A percentile compares a stretch with the other conserved stretches of the same genome.
phyloP scores from a whole-genome alignment of 2,329 filamentous ascomycete species.

The Aaosphaeria arxii region DNA sequence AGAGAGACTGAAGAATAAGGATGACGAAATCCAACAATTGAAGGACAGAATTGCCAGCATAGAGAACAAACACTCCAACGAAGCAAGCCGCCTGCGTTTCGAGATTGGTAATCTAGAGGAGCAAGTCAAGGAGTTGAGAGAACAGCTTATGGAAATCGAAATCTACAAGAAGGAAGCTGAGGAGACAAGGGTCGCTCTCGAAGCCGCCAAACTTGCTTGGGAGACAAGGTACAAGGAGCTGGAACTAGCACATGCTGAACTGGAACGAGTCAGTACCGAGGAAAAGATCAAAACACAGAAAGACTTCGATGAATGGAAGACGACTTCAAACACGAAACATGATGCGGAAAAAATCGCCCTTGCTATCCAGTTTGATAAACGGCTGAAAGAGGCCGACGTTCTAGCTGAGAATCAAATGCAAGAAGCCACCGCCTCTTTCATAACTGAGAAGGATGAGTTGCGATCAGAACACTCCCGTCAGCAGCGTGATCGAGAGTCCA shows the following conservation, averaged over 20 bases:
- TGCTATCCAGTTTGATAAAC: conserved; percentile 39
- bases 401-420: conserved; percentile 48
- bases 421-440: conserved; percentile 37
- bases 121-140: conserved; percentile 51
- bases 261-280: conserved; percentile 37
- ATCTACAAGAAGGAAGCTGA: conserved; percentile 41
- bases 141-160: conserved; percentile 43
- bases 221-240: conserved; percentile 44
- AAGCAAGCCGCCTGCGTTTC: conserved; percentile 49
- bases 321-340: conserved; percentile 28
- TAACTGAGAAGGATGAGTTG: conserved; percentile 34
- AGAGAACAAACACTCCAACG: conserved; percentile 49
- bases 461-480: conserved; percentile 30
- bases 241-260: conserved; percentile 36
- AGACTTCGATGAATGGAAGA: conserved; percentile 46
- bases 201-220: conserved; percentile 37
- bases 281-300: conserved; percentile 30
- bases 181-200: conserved; percentile 25
- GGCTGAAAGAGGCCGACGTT: conserved; percentile 46
- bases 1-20: conserved; percentile 51
- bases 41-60: conserved; percentile 50
- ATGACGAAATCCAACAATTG: conserved; percentile 51
- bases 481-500: conserved; percentile 41
- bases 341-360: conserved; percentile 39
- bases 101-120: conserved; percentile 53